Evolutionary conservation across 371 early-diverging fungal genomes (phyloP), one percentile per base, ranked within the genome.

Genomic region (Mucor mucedo): DNA sequence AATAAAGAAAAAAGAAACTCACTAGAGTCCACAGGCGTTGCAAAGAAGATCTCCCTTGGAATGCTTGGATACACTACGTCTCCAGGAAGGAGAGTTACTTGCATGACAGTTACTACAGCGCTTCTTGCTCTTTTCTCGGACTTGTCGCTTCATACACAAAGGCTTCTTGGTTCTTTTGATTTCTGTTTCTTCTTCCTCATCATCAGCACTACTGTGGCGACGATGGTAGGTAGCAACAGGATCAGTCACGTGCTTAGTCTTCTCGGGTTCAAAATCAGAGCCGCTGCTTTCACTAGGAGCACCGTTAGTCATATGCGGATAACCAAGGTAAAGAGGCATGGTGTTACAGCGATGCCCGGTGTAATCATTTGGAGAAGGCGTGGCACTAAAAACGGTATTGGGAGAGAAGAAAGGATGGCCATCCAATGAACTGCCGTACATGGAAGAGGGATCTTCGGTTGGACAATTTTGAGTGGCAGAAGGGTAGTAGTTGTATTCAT

Each of bases 11-110:
- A 42, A 47, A 59, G n/a, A 50, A 41, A 79, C 78, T 82, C 84
- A 91, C 80, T 98, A 98, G 49, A 99, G 79, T 1, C 98, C 98
- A 71, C 98, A 98, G 4, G 98, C 97, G 75, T 98, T 98, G 82
- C 98, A 98, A 10, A 97, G 78, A 2, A 89, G 76, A 4, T 58
- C 42, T 39, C 91, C 87, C 33, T 56, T 68, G 2, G 60, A 42
- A 9, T 27, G 16, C 32, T 88, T 89, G 48, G 88, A 73, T 16
- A 84, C 82, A 35, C 91, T 90, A 49, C 98, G 83, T 41, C 99
- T 85, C 99, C 99, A 99, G 2, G 97, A 87, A 0, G 98, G 97
- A 2, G 99, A 96, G 8, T 84, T 86, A 2, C 90, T 91, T 4
- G 93, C 88, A 5, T 84, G 83, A 69, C 99, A 99, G 80, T 99